Percentiles rank a stretch among this genome's conserved stretches.
Conservation (phyloP, 2,329 filamentous ascomycete genomes). For the Colletotrichum cereale region DNA sequence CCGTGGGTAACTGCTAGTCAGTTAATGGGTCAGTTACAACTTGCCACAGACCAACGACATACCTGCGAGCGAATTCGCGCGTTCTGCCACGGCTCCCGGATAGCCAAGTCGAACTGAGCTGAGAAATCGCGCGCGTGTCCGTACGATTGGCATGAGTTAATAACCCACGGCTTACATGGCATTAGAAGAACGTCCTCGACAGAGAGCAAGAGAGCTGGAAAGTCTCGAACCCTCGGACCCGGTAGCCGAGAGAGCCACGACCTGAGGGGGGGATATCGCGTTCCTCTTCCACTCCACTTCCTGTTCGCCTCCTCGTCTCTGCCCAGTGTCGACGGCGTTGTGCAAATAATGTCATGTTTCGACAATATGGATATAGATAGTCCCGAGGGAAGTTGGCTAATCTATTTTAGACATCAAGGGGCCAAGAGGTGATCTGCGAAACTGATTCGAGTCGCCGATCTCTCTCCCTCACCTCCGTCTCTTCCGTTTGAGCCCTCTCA, state of each 20-base stretch:
- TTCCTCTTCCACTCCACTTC: no score
- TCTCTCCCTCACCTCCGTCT: background rate
- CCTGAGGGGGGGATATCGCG: background rate
- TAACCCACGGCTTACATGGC: background rate
- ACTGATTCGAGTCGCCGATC: background rate
- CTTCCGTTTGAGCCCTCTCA: background rate
- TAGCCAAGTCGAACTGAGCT: background rate
- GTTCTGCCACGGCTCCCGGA: constrained; percentile 1
- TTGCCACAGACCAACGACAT: background rate
- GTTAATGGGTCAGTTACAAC: background rate
- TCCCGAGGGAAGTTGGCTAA: background rate
- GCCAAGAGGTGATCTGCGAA: constrained; percentile 6
- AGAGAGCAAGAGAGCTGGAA: background rate
- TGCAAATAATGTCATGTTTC: background rate
- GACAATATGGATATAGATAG: background rate
- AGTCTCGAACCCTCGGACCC: background rate
- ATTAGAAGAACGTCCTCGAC: background rate
- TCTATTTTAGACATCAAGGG: background rate
- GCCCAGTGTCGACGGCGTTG: background rate
- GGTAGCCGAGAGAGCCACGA: background rate
- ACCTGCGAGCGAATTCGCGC: background rate
- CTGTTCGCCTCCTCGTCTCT: background rate
- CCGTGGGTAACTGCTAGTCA: background rate
- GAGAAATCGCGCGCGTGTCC: no score
- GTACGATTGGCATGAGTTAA: background rate